A percentile compares a stretch with the other conserved stretches of the same genome.
Evolutionary conservation across 306 rosid genomes (phyloP).

Genomic region (Bauhinia variegata): DNA sequence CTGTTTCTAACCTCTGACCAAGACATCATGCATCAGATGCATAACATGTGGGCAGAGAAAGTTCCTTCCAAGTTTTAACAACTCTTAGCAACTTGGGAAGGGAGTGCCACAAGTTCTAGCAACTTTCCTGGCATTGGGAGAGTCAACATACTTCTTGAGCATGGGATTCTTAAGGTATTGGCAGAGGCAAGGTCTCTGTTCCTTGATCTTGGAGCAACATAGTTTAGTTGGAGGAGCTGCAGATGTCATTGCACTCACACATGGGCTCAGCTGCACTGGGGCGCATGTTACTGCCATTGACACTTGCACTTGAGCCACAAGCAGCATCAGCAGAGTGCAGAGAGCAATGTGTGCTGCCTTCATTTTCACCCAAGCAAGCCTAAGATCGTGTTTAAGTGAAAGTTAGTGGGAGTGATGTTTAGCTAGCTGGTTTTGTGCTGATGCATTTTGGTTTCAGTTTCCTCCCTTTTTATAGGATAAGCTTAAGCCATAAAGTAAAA

Average conservation of each 20-base stretch:
- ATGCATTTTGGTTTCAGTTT: constrained; percentile 45
- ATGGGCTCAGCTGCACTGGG: constrained; percentile 76
- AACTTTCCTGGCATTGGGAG: constrained; percentile 94
- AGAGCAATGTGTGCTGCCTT: constrained; percentile 65
- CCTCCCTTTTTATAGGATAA: constrained; percentile 65
- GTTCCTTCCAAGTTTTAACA: constrained; percentile 16
- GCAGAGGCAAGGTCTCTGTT: constrained; percentile 96
- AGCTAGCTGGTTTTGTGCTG: constrained; percentile 35
- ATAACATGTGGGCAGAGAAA: constrained; percentile 27
- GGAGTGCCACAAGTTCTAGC: constrained; percentile 95
- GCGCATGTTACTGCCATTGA: constrained; percentile 83
- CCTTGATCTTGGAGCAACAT: constrained; percentile 92
- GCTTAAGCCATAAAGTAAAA: constrained; percentile 8
- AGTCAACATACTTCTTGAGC: constrained; percentile 82
- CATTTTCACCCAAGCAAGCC: constrained; percentile 51
- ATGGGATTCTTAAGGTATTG: constrained; percentile 85
- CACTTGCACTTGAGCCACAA: constrained; percentile 51
- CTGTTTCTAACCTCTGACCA: constrained; percentile 38
- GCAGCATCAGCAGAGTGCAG: constrained; percentile 55
- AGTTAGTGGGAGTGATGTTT: constrained; percentile 2
- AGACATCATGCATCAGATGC: constrained; percentile 38
- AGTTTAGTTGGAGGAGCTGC: constrained; percentile 71
- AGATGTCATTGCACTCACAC: constrained; percentile 86
- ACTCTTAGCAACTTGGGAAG: constrained; percentile 72
- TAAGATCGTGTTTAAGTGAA: constrained; percentile 20